Evolutionary conservation across 805 yeast genomes (phyloP).

Genomic region (Pichia cephalocereana): DNA sequence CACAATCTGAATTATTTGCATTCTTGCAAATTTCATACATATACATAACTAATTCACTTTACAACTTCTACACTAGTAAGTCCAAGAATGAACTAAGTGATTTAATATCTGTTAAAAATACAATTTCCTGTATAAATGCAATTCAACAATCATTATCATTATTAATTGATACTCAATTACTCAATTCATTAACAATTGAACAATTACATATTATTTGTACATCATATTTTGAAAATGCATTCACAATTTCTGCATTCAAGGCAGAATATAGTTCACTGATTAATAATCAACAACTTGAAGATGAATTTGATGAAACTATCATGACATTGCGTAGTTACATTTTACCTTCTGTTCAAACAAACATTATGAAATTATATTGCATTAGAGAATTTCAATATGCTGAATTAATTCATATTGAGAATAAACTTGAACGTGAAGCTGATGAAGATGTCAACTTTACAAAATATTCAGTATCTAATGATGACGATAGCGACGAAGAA

Average conservation of each 20-base stretch:
- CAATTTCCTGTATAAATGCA: neutral
- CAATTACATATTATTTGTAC: neutral
- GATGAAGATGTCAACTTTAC: slow-evolving; percentile 34
- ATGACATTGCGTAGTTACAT: neutral
- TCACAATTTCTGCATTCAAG: slow-evolving; percentile 6
- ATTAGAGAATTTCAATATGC: slow-evolving; percentile 41
- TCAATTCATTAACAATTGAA: neutral
- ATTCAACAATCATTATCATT: neutral
- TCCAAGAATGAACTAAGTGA: neutral
- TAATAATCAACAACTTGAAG: neutral
- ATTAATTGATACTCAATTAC: neutral
- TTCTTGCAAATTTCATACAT: slow-evolving; percentile 1
- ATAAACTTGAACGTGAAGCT: slow-evolving; percentile 41
- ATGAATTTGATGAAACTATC: slow-evolving; percentile 4
- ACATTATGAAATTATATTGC: slow-evolving; percentile 36
- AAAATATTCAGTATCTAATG: slow-evolving; percentile 6
- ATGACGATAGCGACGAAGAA: slow-evolving; percentile 6
- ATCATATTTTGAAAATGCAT: slow-evolving; percentile 1
- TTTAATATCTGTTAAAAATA: neutral
- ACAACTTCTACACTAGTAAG: neutral
- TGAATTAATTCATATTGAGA: slow-evolving; percentile 16
- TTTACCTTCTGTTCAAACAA: slow-evolving; percentile 10
- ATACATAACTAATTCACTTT: neutral
- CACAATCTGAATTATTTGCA: neutral
- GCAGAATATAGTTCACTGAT: slow-evolving; percentile 1